Conservation (phyloP, 768 basidiomycete species). For the Hygrocybe punicea region DNA sequence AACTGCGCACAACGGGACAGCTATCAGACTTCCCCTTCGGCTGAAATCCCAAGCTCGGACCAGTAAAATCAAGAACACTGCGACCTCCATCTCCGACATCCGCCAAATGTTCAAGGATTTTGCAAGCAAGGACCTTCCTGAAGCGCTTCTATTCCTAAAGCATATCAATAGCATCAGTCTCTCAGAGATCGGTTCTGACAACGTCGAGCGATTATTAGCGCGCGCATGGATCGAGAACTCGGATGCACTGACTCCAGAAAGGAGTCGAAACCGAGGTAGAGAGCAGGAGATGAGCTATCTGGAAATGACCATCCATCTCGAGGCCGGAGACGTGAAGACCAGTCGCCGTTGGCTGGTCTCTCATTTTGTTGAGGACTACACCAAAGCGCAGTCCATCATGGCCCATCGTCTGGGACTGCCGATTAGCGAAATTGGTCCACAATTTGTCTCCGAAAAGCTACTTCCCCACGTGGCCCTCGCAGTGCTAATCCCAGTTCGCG, state of each 20-base stretch:
- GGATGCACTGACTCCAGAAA: no score
- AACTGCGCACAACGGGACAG: slow-evolving; percentile 35
- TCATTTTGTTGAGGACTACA: no score
- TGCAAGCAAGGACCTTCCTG: slow-evolving; percentile 37
- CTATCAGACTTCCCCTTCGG: slow-evolving; percentile 49
- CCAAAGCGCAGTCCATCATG: no score
- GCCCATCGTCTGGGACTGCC: no score
- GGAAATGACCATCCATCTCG: no score
- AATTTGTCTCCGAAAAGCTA: slow-evolving; percentile 36
- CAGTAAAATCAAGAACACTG: slow-evolving; percentile 36
- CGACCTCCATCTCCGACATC: slow-evolving; percentile 33
- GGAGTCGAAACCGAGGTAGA: slow-evolving; percentile 14
- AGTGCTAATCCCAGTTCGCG: slow-evolving; percentile 23
- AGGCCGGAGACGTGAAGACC: no score
- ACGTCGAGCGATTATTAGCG: neutral
- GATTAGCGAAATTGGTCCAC: no score
- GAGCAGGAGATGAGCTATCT: no score
- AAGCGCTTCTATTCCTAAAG: slow-evolving; percentile 43
- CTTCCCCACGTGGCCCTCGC: slow-evolving; percentile 39
- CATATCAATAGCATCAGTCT: slow-evolving; percentile 42
- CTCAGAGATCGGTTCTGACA: slow-evolving; percentile 30
- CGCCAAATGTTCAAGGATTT: slow-evolving; percentile 41
- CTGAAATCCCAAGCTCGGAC: slow-evolving; percentile 1
- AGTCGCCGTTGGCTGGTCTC: no score
- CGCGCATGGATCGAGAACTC: neutral